These are phyloP conservation scores for Pichia cabralensis DNA, from an alignment of 805 yeast species.

Conservation along the genomic window DNA sequence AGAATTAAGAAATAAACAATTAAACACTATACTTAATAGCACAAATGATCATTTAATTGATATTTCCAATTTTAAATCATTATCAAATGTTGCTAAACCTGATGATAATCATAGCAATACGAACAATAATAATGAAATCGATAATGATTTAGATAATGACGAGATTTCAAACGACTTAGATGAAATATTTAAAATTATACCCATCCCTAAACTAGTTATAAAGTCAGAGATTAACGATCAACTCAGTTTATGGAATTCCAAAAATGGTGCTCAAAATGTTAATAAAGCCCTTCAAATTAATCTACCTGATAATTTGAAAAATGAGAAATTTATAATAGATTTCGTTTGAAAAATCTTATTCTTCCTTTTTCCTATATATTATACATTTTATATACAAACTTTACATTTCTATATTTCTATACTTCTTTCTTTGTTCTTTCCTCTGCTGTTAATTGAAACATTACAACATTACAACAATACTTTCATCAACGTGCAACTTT, in stretches of 20 bases:
- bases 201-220: not conserved
- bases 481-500: constrained; percentile 26
- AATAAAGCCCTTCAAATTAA: not conserved
- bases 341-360: too few species aligned
- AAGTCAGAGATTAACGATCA: not conserved
- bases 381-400: too few species aligned
- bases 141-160: not conserved
- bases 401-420: too few species aligned
- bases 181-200: not conserved
- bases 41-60: constrained; percentile 27
- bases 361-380: too few species aligned
- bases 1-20: constrained; percentile 24
- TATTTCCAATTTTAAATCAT: constrained; percentile 14
- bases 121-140: not conserved
- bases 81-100: too few species aligned
- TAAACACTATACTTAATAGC: constrained; percentile 24
- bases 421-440: not conserved
- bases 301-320: not conserved
- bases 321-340: not conserved
- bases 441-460: not conserved
- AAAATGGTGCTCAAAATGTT: not conserved
- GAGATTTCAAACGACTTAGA: not conserved
- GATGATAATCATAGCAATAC: constrained; percentile 1
- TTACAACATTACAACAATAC: constrained; percentile 2
- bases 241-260: not conserved